Percentiles rank a stretch among this genome's conserved stretches.
phyloP scores from a whole-genome alignment of 2,329 filamentous ascomycete genomes.

The Xylaria polymorpha region DNA sequence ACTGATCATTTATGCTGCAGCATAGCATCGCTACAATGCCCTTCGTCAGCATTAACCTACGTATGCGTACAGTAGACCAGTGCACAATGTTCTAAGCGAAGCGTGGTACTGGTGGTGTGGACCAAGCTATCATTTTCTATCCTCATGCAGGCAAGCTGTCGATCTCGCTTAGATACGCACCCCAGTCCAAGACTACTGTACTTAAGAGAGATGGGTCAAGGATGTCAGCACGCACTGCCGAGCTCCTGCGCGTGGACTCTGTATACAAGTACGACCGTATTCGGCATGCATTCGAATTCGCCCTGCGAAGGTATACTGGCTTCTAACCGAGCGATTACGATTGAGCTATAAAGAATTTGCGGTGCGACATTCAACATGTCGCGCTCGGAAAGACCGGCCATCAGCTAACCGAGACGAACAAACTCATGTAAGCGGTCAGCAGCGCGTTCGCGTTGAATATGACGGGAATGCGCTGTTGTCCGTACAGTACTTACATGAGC shows the following conservation, averaged over 20 bases:
- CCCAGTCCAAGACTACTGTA: background rate
- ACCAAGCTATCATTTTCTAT: slow-evolving; percentile 14
- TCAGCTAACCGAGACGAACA: slow-evolving; percentile 5
- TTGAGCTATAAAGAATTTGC: background rate
- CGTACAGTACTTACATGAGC: background rate
- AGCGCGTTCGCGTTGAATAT: background rate
- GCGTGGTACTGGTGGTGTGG: slow-evolving; percentile 4
- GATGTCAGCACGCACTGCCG: slow-evolving; percentile 27
- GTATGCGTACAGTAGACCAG: background rate
- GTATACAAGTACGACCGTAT: slow-evolving; percentile 20
- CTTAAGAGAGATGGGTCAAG: slow-evolving; percentile 9
- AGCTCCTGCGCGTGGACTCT: slow-evolving; percentile 1
- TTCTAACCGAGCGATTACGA: slow-evolving; percentile 30
- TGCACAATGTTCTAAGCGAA: slow-evolving; percentile 15
- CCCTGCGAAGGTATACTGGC: background rate
- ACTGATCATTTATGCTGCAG: background rate
- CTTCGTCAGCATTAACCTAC: background rate
- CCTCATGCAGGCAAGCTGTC: slow-evolving; percentile 26
- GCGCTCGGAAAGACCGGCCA: slow-evolving; percentile 7
- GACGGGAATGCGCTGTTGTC: background rate
- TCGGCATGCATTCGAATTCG: slow-evolving; percentile 22
- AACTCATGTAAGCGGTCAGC: slow-evolving; percentile 2
- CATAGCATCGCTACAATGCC: background rate
- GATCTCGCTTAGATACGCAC: slow-evolving; percentile 31
- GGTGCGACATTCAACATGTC: background rate